Evolutionary conservation across 2,329 filamentous ascomycete species (phyloP).

Genomic region (Plectosphaerella sp.): DNA sequence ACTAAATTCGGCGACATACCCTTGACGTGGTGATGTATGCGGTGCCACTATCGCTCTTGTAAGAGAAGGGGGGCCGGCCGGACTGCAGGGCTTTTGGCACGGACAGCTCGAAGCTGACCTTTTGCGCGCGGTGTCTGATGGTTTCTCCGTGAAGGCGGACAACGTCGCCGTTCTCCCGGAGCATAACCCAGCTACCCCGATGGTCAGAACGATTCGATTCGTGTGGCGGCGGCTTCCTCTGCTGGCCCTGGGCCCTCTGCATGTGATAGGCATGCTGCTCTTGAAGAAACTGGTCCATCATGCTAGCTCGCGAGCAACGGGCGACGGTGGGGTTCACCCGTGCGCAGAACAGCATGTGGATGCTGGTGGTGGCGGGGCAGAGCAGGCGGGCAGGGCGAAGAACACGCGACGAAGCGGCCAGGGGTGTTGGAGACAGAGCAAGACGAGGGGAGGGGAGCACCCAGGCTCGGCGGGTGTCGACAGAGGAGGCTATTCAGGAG

Average conservation of each 20-base stretch:
- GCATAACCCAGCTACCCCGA: constrained; percentile 80
- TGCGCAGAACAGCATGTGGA: background rate
- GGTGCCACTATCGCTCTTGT: constrained; percentile 70
- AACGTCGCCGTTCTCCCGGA: constrained; percentile 68
- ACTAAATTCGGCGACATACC: constrained; percentile 43
- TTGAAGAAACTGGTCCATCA: constrained; percentile 33
- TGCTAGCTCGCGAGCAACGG: constrained; percentile 24
- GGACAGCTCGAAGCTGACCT: constrained; percentile 72
- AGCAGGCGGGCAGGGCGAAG: constrained; percentile 1
- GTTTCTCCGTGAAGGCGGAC: constrained; percentile 82
- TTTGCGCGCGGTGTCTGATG: constrained; percentile 73
- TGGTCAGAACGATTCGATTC: constrained; percentile 45
- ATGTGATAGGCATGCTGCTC: constrained; percentile 39
- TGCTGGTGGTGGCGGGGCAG: constrained; percentile 7
- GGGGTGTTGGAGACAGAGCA: constrained; percentile 4
- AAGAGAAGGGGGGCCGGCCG: constrained; percentile 58
- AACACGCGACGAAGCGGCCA: too few relatives aligned
- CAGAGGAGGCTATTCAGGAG: too few relatives aligned
- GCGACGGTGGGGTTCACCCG: background rate
- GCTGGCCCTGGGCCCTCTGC: constrained; percentile 25
- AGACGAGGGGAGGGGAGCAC: too few relatives aligned
- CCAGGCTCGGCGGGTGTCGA: too few relatives aligned
- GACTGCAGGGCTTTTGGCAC: constrained; percentile 60
- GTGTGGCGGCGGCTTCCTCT: constrained; percentile 15
- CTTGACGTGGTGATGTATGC: constrained; percentile 82